Conservation (phyloP, 106 monocot genomes). For the Agapanthus africanus region DNA sequence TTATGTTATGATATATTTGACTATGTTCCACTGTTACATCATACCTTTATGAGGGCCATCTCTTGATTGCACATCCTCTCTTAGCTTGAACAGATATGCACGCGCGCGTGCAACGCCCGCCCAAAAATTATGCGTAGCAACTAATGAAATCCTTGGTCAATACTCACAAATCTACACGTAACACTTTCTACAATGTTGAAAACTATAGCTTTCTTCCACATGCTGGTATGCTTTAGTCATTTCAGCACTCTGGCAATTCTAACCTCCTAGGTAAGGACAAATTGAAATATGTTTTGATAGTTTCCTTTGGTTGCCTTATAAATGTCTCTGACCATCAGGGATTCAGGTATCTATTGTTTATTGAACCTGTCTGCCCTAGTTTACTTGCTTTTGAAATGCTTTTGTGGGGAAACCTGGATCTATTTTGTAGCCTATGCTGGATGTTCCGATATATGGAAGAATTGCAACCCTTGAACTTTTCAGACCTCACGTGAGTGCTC, state of each 20-base stretch:
- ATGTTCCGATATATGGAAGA: slow-evolving; percentile 99
- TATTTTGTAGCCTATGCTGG: slow-evolving; percentile 82
- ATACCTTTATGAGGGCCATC: background rate
- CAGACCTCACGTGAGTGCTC: slow-evolving; percentile 75
- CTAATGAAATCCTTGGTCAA: background rate
- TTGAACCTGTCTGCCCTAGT: background rate
- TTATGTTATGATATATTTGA: too few species aligned
- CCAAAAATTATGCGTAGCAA: background rate
- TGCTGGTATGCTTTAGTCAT: background rate
- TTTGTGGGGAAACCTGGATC: background rate
- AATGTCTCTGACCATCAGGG: background rate
- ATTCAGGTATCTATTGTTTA: background rate
- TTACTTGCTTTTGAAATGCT: background rate
- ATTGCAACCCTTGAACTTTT: slow-evolving; percentile 98
- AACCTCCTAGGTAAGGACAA: background rate
- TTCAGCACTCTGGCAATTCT: background rate
- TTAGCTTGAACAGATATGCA: background rate
- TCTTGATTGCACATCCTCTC: background rate
- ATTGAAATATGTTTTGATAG: background rate
- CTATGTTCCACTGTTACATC: background rate
- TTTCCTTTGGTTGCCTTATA: background rate
- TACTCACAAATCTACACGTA: background rate
- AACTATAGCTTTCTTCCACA: background rate
- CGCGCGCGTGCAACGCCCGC: too few species aligned
- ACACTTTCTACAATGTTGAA: background rate